These are phyloP conservation scores for Aureobasidium sp. DNA, from an alignment of 2,329 filamentous ascomycete genomes.

Conservation along the genomic window DNA sequence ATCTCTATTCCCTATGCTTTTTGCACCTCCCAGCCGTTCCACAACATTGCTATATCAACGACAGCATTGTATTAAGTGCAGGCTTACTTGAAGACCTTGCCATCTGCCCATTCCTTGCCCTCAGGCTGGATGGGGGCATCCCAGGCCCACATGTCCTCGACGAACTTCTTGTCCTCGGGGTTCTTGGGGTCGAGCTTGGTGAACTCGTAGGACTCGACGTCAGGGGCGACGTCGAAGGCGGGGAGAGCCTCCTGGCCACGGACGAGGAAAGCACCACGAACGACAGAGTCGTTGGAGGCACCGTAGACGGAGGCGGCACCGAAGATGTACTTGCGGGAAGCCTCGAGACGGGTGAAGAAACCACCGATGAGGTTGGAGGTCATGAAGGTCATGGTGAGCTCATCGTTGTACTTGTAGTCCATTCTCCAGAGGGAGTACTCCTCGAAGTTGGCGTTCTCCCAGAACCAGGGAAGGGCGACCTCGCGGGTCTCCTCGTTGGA, in stretches of 20 bases:
- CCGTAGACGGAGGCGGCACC: conserved; percentile 86
- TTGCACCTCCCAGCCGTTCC: no score
- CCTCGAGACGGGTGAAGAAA: conserved; percentile 97
- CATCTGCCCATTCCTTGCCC: conserved; percentile 87
- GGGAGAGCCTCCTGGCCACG: conserved; percentile 79
- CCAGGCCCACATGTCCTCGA: conserved; percentile 86
- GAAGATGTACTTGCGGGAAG: conserved; percentile 95
- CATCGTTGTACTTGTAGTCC: conserved; percentile 98
- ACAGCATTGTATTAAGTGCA: no score
- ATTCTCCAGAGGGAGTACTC: conserved; percentile 95
- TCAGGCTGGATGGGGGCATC: conserved; percentile 71
- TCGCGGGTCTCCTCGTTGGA: conserved; percentile 85
- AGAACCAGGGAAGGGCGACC: conserved; percentile 91
- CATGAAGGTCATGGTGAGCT: conserved; percentile 98
- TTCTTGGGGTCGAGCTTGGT: conserved; percentile 89
- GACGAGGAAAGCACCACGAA: conserved; percentile 89
- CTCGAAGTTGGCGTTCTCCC: conserved; percentile 86
- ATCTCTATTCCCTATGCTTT: no score
- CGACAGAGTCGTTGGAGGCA: conserved; percentile 76
- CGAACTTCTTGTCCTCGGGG: conserved; percentile 72
- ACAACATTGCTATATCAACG: not conserved
- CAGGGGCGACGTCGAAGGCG: conserved; percentile 94
- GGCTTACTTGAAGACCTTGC: conserved; percentile 49
- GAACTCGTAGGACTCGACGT: conserved; percentile 95
- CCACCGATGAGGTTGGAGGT: conserved; percentile 95